Base-by-base conservation (phyloP, 306 rosid genomes). In the Citrullus colocynthis region DNA sequence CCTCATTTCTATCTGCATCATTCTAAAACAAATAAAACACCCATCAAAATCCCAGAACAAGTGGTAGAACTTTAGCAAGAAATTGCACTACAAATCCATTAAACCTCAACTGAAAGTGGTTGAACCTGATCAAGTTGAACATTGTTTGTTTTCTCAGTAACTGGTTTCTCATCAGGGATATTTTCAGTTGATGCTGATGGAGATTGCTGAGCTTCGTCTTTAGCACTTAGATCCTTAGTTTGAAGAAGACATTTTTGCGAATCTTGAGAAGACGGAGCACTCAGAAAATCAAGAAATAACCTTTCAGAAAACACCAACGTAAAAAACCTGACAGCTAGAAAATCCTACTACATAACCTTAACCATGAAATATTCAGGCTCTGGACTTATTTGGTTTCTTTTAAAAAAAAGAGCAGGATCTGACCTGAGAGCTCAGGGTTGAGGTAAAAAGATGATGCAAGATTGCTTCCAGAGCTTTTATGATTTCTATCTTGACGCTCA, bases 261-360 rank as follows among this genome's bases (percentile, higher is more conserved):
- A 86, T 82, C 91, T 90, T 90, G 85, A 86, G 86, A 88, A 88
- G 88, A 85, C 84, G 87, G 90, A 89, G 80, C 85, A 88, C 90
- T 89, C 88, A 81, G 72, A 86, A 79, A 86, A 83, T 90, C 88
- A 83, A 85, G 84, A 87, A 85, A 84, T 83, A 77, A 80, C 75
- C 86, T 71, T 69, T 79, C 82, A 83, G 84, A 48, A 80, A 76
- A 71, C 76, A 81, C 16, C 65, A 80, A 85, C 79, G 84, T 72
- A 79, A 84, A 79, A 55, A 17, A 64, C 77, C 71, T 74, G 81
- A 82, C 74, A 86, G 81, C 71, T 59, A 81, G 12, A 61, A 56
- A 15, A 76, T 75, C 73, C 66, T 57, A 44, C 63, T 42, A 39
- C 69, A 64, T 55, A 28, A 14, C 76, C 78, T 17, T 17, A 55